phyloP scores from a whole-genome alignment of 768 basidiomycete species.

The Nidularia sp. region DNA sequence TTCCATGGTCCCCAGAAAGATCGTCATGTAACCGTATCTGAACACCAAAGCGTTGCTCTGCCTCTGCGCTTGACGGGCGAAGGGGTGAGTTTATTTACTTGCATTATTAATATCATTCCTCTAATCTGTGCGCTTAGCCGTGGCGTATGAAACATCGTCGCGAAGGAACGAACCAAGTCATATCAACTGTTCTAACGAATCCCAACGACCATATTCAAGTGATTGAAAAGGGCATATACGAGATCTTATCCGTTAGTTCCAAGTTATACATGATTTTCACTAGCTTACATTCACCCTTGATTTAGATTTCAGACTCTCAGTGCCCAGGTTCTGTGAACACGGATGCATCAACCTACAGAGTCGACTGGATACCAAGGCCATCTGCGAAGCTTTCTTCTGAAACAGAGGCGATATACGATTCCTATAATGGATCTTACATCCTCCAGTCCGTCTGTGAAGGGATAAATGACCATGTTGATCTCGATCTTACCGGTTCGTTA shows the following conservation, averaged over 20 bases:
- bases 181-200: conserved; percentile 40
- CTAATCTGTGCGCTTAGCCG: conserved; percentile 47
- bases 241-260: conserved; percentile 58
- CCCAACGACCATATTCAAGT: conserved; percentile 75
- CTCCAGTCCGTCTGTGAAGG: conserved; percentile 81
- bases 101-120: neutral
- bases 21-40: conserved; percentile 61
- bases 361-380: conserved; percentile 81
- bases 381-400: conserved; percentile 62
- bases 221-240: conserved; percentile 72
- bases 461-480: conserved; percentile 73
- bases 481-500: conserved; percentile 62
- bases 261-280: neutral
- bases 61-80: conserved; percentile 90
- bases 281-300: conserved; percentile 11
- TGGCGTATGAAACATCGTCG: conserved; percentile 81
- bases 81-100: conserved; percentile 48
- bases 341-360: conserved; percentile 59
- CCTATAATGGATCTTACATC: conserved; percentile 70
- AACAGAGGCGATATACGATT: conserved; percentile 51
- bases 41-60: conserved; percentile 67
- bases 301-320: conserved; percentile 76
- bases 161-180: conserved; percentile 28
- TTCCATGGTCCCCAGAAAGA: conserved; percentile 71
- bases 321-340: conserved; percentile 72